A percentile compares a stretch with the other conserved stretches of the same genome.
Evolutionary conservation across 2,329 filamentous ascomycete genomes (phyloP).

Genomic region (Fusarium fujikuroi): DNA sequence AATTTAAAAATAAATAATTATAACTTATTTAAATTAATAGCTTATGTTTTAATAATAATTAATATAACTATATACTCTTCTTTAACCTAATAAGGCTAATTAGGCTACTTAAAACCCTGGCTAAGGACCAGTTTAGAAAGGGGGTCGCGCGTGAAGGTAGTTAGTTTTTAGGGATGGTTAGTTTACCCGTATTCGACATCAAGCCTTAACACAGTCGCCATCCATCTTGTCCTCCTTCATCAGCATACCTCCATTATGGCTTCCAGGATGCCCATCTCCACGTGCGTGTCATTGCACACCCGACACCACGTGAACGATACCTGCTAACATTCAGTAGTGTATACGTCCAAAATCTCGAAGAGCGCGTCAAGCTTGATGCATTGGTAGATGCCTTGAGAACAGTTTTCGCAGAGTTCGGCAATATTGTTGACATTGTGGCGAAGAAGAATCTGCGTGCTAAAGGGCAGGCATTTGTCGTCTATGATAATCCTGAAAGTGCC

Average conservation of each 20-base stretch:
- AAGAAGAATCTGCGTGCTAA: constrained; percentile 93
- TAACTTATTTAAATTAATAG: too few relatives aligned
- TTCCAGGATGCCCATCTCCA: constrained; percentile 64
- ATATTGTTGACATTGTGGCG: constrained; percentile 83
- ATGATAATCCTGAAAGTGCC: constrained; percentile 83
- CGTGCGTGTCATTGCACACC: constrained; percentile 79
- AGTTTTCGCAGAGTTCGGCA: constrained; percentile 91
- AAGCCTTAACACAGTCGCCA: too few relatives aligned
- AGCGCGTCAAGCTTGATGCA: constrained; percentile 84
- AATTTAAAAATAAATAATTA: too few relatives aligned
- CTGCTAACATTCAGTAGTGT: constrained; percentile 62
- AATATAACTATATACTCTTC: too few relatives aligned
- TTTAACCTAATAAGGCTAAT: too few relatives aligned
- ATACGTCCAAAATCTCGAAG: constrained; percentile 87
- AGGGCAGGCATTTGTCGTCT: constrained; percentile 95
- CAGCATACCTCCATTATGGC: constrained; percentile 45
- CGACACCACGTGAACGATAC: constrained; percentile 58
- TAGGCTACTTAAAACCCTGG: too few relatives aligned
- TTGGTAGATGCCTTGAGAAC: constrained; percentile 78
- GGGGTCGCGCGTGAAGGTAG: too few relatives aligned
- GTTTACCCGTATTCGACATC: too few relatives aligned
- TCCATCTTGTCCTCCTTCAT: neutral
- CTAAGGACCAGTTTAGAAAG: too few relatives aligned
- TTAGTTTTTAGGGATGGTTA: too few relatives aligned
- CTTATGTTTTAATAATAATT: too few relatives aligned